A percentile compares a stretch with the other conserved stretches of the same genome.
Evolutionary conservation across 2,329 filamentous ascomycete species (phyloP).

Genomic region (Diaporthe vaccinii): DNA sequence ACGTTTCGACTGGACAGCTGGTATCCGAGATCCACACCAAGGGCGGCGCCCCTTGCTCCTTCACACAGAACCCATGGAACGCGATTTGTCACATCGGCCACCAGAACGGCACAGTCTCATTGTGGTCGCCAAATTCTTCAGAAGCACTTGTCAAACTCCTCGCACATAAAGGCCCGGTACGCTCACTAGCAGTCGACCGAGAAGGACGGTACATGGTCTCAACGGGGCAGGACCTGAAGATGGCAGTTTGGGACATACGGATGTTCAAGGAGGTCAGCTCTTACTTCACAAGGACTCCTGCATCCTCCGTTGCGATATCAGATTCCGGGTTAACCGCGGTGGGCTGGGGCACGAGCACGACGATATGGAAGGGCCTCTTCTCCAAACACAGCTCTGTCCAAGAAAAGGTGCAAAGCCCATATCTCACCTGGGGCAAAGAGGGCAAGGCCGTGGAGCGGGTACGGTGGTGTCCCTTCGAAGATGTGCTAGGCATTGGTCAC

Average conservation of each 20-base stretch:
- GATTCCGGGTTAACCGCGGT: conserved; percentile 90
- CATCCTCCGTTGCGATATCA: conserved; percentile 87
- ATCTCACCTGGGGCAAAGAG: conserved; percentile 93
- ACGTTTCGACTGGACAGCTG: conserved; percentile 92
- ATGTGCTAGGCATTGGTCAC: conserved; percentile 89
- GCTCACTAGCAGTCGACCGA: conserved; percentile 86
- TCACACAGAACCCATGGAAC: conserved; percentile 92
- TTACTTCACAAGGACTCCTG: conserved; percentile 87
- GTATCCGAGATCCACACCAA: conserved; percentile 89
- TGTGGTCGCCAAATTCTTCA: conserved; percentile 94
- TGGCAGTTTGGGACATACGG: conserved; percentile 96
- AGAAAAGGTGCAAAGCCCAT: conserved; percentile 86
- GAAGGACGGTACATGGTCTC: conserved; percentile 97
- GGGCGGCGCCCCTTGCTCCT: conserved; percentile 84
- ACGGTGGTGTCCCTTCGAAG: conserved; percentile 94
- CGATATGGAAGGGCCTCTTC: conserved; percentile 93
- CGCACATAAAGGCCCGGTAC: conserved; percentile 89
- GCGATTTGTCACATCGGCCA: conserved; percentile 93
- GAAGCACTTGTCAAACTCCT: conserved; percentile 92
- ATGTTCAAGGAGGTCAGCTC: conserved; percentile 94
- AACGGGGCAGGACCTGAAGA: conserved; percentile 88
- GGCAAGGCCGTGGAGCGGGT: conserved; percentile 85
- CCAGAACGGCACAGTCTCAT: conserved; percentile 92
- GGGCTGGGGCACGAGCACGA: conserved; percentile 90
- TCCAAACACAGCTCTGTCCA: conserved; percentile 78